Percentiles rank a stretch among this genome's conserved stretches.
Conservation (phyloP, 2,329 filamentous ascomycete genomes). For the Cyphellophora europaea region DNA sequence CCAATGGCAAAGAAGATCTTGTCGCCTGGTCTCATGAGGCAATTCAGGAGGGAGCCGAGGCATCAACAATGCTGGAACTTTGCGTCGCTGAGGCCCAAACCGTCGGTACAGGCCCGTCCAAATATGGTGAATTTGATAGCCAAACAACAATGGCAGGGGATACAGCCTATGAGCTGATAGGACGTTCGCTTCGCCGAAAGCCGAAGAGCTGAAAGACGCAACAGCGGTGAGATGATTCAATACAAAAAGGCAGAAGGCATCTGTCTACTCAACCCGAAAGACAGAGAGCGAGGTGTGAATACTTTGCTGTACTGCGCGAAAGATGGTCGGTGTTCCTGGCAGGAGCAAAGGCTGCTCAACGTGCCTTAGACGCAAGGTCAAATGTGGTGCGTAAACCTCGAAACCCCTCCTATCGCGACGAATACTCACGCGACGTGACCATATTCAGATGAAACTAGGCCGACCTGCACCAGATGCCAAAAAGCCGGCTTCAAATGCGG, state of each 20-base stretch:
- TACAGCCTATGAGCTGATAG: background rate
- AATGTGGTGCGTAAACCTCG: conserved; percentile 14
- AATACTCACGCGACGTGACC: background rate
- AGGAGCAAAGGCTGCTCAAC: conserved; percentile 16
- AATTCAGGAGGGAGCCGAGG: no score
- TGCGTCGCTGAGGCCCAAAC: no score
- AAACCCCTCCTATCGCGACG: no score
- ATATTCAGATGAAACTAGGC: conserved; percentile 10
- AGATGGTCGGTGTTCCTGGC: conserved; percentile 15
- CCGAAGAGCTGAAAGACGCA: background rate
- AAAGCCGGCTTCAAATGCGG: conserved; percentile 11
- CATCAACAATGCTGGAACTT: no score
- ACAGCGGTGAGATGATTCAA: background rate
- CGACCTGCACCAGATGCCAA: conserved; percentile 12
- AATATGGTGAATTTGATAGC: no score
- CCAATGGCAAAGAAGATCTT: no score
- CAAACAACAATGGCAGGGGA: no score
- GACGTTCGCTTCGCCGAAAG: background rate
- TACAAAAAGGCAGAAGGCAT: background rate
- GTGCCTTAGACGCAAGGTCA: conserved; percentile 13
- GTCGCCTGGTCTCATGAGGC: no score
- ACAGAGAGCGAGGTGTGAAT: no score
- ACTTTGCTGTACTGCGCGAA: no score
- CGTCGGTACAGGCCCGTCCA: no score
- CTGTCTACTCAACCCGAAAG: no score